Evolutionary conservation across 306 rosid species (phyloP).

Genomic region (Rosa rugosa): DNA sequence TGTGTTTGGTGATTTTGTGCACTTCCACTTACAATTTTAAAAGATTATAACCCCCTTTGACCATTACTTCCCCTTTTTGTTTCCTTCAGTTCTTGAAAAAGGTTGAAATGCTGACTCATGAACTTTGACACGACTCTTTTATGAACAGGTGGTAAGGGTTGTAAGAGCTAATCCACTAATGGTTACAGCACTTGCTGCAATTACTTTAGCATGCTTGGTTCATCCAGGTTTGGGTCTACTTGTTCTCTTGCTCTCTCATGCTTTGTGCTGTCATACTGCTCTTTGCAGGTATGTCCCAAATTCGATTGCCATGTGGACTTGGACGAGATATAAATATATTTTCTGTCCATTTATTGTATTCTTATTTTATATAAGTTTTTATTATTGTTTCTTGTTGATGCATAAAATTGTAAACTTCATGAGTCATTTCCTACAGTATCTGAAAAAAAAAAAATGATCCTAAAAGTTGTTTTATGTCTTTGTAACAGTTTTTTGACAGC

Average conservation of each 20-base stretch:
- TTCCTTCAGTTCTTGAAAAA: constrained; percentile 15
- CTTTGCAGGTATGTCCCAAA: constrained; percentile 67
- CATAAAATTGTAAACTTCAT: constrained; percentile 14
- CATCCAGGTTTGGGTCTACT: constrained; percentile 84
- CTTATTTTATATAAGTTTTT: background rate
- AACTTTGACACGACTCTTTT: constrained; percentile 23
- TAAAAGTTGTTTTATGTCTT: constrained; percentile 39
- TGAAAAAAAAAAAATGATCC: constrained; percentile 22
- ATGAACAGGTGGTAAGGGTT: constrained; percentile 64
- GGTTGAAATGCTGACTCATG: constrained; percentile 26
- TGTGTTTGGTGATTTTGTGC: background rate
- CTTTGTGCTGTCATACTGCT: constrained; percentile 82
- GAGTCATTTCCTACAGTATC: background rate
- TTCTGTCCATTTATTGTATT: background rate
- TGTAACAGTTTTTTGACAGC: constrained; percentile 79
- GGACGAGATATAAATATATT: background rate
- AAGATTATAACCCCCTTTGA: background rate
- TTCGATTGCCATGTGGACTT: constrained; percentile 13
- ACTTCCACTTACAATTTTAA: background rate
- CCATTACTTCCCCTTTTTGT: background rate
- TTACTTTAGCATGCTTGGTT: constrained; percentile 67
- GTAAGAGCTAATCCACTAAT: constrained; percentile 59
- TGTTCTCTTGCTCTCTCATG: constrained; percentile 61
- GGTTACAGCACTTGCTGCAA: constrained; percentile 64
- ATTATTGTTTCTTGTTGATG: constrained; percentile 1